Base-by-base conservation (phyloP, 306 rosid species). In the Argentina anserina region DNA sequence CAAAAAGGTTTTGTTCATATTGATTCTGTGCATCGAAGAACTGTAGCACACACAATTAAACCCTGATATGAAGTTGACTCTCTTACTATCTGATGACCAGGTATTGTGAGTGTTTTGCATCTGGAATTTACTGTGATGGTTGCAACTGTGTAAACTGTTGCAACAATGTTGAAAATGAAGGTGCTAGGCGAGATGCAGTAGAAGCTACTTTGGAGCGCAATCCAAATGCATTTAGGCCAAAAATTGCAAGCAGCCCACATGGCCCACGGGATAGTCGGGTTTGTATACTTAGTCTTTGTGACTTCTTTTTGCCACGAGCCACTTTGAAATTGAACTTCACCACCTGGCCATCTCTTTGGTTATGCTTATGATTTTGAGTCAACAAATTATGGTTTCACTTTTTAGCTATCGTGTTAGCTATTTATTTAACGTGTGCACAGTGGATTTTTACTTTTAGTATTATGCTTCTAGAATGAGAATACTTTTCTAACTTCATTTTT, bases 71-170 rank as follows among this genome's bases (percentile, higher is more conserved):
- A 69, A 68, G 69, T 78, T 89, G 20, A 31, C 70, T 78, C 69
- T 65, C 68, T 72, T 62, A 36, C 68, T 52, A 72, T 84, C n/a
- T 85, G 65, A 72, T 81, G 82, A 76, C 80, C 92, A 95, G 99
- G 89, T 95, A 95, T 67, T 95, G 99, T 63, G 99, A 95, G 85
- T 95, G 99, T 84, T 95, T 95, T 82, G 99, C 99, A 70, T 95
- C 99, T 59, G 97, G 99, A 82, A 91, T 95, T 84, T 90, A 91
- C 79, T 95, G 99, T 59, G 99, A 95, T 14, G 99, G 99, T 63
- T 95, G 99, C 96, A 95, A 95, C 85, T 95, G 99, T 74, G 88
- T 87, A 67, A 95, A 95, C 86, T 95, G 99, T 85, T 90, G 77
- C 79, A 95, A 95, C 83, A 95, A 95, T 82, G 97, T 90, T 74